Base-by-base conservation (phyloP, 805 yeast species). In the Candida anglica region DNA sequence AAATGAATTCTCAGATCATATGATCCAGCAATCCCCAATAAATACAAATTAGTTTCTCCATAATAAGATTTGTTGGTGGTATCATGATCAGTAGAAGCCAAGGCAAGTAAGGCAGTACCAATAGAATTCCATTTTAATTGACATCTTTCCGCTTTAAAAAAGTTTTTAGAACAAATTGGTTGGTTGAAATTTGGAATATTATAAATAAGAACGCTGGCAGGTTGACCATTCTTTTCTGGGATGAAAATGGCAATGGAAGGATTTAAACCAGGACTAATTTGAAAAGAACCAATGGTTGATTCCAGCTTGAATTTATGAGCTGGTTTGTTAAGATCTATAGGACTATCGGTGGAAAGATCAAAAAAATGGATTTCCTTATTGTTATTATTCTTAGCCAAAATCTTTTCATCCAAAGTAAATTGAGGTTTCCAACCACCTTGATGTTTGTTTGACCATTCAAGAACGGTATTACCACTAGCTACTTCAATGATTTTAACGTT, bases 11-110 rank as follows among this genome's bases (percentile, higher is more conserved):
- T 75, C 36, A 88, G 84, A 53, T 91, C 95, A 50, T 86, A 89
- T 25, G 89, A 77, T 10, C 96, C 96, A 22, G 95, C 88, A 46
- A 93, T 85, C 40, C 96, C 96, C 46, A 94, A 72, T 40, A 93
- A 61, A 56, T 91, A 93, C 47, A 93, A 69, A 40, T 91, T 87
- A 34, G 95, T 86, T 66, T 93, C 98, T 47, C 99, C 99, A 56
- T 93, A 93, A 66, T 93, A 93, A 2, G 94, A 83, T 69, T 91
- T 81, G 58, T 94, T 94, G 21, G 94, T 77, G 20, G 93, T 72
- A 63, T 93, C 98, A 47, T 91, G 95, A 62, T 93, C 98, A 18
- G 97, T 93, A 29, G 93, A 84, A 4, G 97, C 95, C 48, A 89
- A 73, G 30, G 96, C 96, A 53, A 94, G 69, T 41, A 91, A 70